phyloP scores from a whole-genome alignment of 2,329 filamentous ascomycete genomes.

The Colletotrichum shisoi region DNA sequence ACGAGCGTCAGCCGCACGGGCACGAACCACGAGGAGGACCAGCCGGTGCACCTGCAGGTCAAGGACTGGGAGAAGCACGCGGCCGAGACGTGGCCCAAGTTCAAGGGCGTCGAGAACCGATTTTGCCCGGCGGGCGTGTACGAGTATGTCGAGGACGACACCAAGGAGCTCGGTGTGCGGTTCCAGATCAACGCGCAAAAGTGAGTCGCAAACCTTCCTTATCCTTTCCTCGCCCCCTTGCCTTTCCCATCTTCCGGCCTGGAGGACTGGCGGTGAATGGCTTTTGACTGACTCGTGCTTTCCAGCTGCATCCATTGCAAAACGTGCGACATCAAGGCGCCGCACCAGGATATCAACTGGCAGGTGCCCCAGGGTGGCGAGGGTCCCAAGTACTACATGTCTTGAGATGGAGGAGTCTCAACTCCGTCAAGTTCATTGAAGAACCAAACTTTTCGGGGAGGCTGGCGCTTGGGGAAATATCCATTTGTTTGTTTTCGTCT shows the following conservation, averaged over 20 bases:
- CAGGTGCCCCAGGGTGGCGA: constrained; percentile 92
- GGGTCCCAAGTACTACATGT: constrained; percentile 76
- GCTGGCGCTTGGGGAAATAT: background rate
- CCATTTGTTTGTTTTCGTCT: background rate
- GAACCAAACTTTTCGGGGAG: background rate
- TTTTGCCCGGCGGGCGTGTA: constrained; percentile 99
- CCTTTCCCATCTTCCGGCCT: constrained; percentile 1
- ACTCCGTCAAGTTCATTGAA: background rate
- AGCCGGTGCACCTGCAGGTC: constrained; percentile 94
- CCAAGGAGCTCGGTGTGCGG: constrained; percentile 84
- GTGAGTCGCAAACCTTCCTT: constrained; percentile 64
- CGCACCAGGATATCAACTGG: constrained; percentile 97
- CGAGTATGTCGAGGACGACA: constrained; percentile 93
- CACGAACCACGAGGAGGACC: constrained; percentile 98
- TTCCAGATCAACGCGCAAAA: constrained; percentile 99
- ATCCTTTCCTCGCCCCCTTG: background rate
- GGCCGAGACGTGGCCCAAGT: constrained; percentile 80
- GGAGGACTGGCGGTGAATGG: constrained; percentile 1
- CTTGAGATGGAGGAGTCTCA: constrained; percentile 46
- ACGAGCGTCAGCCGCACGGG: constrained; percentile 95
- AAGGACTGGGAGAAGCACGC: constrained; percentile 94
- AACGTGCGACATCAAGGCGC: constrained; percentile 98
- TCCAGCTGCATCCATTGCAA: constrained; percentile 97
- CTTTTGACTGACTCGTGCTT: constrained; percentile 14
- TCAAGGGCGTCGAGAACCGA: constrained; percentile 91